Evolutionary conservation across 768 basidiomycete species (phyloP), one percentile per base, ranked within the genome.

Genomic region (Ephemerocybe angulata): DNA sequence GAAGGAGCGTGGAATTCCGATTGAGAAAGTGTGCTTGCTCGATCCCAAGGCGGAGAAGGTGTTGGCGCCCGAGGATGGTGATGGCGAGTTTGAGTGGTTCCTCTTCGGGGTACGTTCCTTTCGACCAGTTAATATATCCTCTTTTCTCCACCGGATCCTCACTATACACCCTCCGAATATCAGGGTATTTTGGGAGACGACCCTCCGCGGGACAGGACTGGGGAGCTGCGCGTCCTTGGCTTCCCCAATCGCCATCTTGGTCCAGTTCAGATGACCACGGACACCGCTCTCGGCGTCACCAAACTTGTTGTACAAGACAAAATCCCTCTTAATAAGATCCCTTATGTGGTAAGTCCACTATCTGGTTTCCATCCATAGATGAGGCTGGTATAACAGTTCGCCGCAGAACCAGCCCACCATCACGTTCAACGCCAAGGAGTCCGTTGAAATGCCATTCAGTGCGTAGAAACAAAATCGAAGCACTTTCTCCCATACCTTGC

Each of bases 361-460:
- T 22, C 27, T 31, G 13, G 6, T 24, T 17, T 17, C 28, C 3
- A 24, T 38, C 4, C 10, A 38, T 38, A 19, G 17, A 25, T 7
- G 12, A 25, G 35, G 19, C 19, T n/a, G 22, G 24, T 27, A 12
- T 22, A 17, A 43, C 29, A n/a, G 22, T 46, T 51, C 27, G n/a
- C 15, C 24, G 7, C 22, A 96, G 91, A 88, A 93, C 62, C 84
- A 84, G 68, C 97, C 97, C 0, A 96, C 93, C 0, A 96, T 99
- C 65, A 72, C 61, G 17, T 98, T 98, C 77, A 90, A 88, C 62
- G 67, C 81, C 3, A 86, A 84, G 62, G 97, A 99, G 68, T 89
- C 88, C 41, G 93, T 98, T 4, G 93, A 98, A 72, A 99, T 99
- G 97, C 97, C 97, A 0, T 99, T 99, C 76, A 76, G 93, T 90